Base-by-base conservation (phyloP, 306 rosid species). In the Acacia crassicarpa region DNA sequence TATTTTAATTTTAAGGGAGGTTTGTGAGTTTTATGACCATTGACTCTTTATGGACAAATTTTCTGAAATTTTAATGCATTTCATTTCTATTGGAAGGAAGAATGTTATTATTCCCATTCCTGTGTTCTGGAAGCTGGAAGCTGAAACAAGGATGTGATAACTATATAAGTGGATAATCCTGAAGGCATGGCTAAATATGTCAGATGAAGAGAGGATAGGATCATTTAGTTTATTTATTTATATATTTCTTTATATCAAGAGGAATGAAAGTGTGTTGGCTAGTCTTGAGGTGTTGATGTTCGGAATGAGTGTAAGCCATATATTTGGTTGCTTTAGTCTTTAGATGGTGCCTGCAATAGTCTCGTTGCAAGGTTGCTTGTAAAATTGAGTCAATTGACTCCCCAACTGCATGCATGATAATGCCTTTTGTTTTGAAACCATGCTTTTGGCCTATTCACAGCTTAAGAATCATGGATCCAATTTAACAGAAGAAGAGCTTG, bases 401-500 rank as follows among this genome's bases (percentile, higher is more conserved):
- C 33, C 8, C 32, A 62, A 9, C 30, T 43, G 30, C 56, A 12
- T 48, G 15, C 48, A 12, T 63, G 32, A 38, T 7, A 30, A 20
- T 77, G 49, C 32, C 54, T 67, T 61, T 41, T 41, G 49, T 78
- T 25, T 76, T 68, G 74, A 72, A 72, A 80, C 44, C 80, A 76
- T 82, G 76, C 78, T 85, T 71, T 82, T 58, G 70, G 77, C 72
- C 59, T 77, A 82, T 83, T 76, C 82, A 75, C 89, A 96, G 99
- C 94, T 96, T 58, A 98, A 98, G 89, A 96, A 88, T 89, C 94
- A 87, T 69, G 98, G 98, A 43, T 93, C 99, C 76, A 96, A 92
- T 87, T 90, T 96, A 79, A 93, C 99, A 9, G 97, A 96, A 81
- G 98, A 96, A 85, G 99, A 96, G 88, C 99, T 96, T 82, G 99